Evolutionary conservation across 2,329 filamentous ascomycete species (phyloP).

Genomic region (Verticillium albo-atrum): DNA sequence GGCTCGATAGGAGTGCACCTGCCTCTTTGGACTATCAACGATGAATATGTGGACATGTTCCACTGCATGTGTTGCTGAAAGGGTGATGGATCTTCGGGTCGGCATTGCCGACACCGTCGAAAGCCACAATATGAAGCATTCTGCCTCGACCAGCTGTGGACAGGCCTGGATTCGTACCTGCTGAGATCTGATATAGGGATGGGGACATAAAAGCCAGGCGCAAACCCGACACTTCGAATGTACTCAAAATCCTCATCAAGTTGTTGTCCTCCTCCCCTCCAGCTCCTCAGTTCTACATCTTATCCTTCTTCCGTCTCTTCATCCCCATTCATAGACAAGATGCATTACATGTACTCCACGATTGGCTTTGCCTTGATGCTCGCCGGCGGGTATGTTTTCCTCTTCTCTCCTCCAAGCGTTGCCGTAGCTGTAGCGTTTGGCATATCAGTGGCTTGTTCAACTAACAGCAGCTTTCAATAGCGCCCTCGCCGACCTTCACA

Average conservation of each 20-base stretch:
- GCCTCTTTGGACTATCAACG: neutral
- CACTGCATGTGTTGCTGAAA: too few relatives aligned
- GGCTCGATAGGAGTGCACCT: neutral
- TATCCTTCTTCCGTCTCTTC: neutral
- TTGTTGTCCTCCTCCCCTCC: too few relatives aligned
- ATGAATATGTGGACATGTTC: too few relatives aligned
- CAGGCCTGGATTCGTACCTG: too few relatives aligned
- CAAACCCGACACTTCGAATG: too few relatives aligned
- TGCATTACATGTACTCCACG: neutral
- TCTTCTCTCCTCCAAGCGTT: neutral
- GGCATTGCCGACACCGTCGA: too few relatives aligned
- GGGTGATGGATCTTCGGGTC: too few relatives aligned
- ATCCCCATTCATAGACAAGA: neutral
- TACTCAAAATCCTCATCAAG: too few relatives aligned
- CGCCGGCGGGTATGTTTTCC: neutral
- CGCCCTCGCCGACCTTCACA: constrained; percentile 1
- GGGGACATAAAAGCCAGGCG: too few relatives aligned
- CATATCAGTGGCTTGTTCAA: neutral
- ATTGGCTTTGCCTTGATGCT: neutral
- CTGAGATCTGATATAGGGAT: too few relatives aligned
- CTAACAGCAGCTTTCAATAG: neutral
- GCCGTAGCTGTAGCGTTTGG: neutral
- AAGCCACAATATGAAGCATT: too few relatives aligned
- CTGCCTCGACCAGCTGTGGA: too few relatives aligned
- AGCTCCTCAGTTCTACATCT: neutral